Conservation (phyloP, 768 basidiomycete species). For the Lentinula sp. region DNA sequence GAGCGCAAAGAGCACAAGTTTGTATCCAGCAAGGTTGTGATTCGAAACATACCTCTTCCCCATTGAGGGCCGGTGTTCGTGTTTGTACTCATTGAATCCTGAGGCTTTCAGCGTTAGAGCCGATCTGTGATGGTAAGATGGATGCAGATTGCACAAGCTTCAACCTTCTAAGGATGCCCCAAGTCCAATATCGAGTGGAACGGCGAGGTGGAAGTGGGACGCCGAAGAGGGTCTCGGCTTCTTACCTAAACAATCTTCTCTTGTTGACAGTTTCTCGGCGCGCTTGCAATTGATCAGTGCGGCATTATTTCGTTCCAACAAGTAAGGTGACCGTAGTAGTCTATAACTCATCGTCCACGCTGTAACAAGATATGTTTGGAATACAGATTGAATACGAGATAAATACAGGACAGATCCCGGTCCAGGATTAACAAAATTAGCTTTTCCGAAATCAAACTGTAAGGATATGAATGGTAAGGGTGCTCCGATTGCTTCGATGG, state of each 20-base stretch:
- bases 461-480: background rate
- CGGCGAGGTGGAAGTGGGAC: background rate
- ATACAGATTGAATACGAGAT: background rate
- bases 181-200: background rate
- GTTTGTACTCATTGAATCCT: conserved; percentile 1
- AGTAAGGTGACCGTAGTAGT: background rate
- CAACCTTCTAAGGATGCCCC: background rate
- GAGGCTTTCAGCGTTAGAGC: background rate
- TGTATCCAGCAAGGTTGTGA: background rate
- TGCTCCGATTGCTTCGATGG: background rate
- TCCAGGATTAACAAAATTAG: background rate
- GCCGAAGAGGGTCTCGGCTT: background rate
- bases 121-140: background rate
- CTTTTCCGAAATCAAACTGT: background rate
- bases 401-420: background rate
- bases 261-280: background rate
- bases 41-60: conserved; percentile 5
- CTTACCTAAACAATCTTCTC: background rate
- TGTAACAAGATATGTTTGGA: background rate
- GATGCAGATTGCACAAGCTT: background rate
- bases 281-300: background rate
- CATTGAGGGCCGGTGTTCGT: background rate
- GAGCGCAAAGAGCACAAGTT: background rate
- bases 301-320: background rate
- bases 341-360: background rate